Evolutionary conservation across 352 stramenopile genomes (phyloP), one percentile per base, ranked within the genome.

Genomic region (Pythium apleroticum): DNA sequence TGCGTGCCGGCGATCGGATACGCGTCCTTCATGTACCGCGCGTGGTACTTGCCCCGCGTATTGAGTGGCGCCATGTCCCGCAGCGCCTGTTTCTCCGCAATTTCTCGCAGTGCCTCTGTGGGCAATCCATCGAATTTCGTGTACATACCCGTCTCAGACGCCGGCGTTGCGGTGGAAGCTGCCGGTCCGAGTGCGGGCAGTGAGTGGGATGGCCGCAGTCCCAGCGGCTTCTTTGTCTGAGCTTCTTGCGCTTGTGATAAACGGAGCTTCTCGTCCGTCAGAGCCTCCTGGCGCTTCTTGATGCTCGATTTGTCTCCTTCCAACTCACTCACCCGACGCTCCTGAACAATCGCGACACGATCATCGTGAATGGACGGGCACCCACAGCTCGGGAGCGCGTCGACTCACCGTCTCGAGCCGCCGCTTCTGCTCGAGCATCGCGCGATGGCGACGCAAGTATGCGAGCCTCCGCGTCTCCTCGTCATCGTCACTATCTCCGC

Each of bases 1-100:
- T 94, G 86, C 17, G 76, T 70, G 12, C 86, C 86, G 31, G 83
- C 81, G 52, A 94, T 90, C 37, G 83, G 86, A 50, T 87, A 94
- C 53, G 68, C 63, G 52, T 91, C 72, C 54, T 84, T 86, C 71
- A 94, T 84, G 52, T 71, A 91, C 17, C 72, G 75, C 15, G 65
- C 25, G 63, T 94, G 83, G 70, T 92, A 94, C 53, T 91, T 90
- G 14, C 86, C 86, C 7, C 68, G 59, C 11, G 73, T 75, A 60
- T 92, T 88, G 14, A 85, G 53, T 11, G 77, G 76, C 19, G 60
- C 58, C 60, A 78, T 66, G 6, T 83, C 71, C 12, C 52, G 50
- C 37, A 75, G 48, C 14, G 69, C 37, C 30, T 86, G 65, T 28
- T 75, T 76, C 22, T 80, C 73, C 11, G 83, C 81, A 22, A 91